Base-by-base conservation (phyloP, 495 filamentous ascomycete genomes). In the Xylaria grammica region DNA sequence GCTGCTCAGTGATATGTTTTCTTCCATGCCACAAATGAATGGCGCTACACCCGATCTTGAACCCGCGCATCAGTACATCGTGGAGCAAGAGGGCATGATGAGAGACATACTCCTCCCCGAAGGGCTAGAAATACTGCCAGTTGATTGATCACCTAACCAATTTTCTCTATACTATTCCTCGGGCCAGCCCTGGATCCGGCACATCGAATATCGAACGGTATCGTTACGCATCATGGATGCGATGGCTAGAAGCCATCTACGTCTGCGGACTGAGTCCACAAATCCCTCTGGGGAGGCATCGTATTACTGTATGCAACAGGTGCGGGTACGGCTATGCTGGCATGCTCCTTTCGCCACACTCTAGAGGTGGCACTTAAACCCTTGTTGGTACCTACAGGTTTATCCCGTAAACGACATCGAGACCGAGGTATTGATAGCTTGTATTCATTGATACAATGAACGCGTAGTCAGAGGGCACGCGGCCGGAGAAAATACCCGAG, bases 1-100 rank as follows among this genome's bases (percentile, higher is more conserved):
- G 69, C 70, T 83, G 52, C 59, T 83, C 50, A 81, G 76, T 63
- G 75, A 82, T 67, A 77, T 82, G 76, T 68, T 77, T 22, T 76
- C 69, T 17, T 66, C 75, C 9, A 65, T 77, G 57, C 70, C 76
- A 54, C 71, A 72, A 32, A 70, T 78, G 46, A 75, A 77, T 6
- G 36, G 50, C 5, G 20, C 44, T 40, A 69, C 68, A 45, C 22
- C 63, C 0, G 61, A 68, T 26, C 45, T 72, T 9, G 69, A 74
- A 15, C 50, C 57, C 17, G 53, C 67, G 15, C 66, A 67, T 40
- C 69, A 71, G 24, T 63, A 65, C 15, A 34, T 56, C 40, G 34
- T 69, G 45, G 49, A 65, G 20, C 63, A 65, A 27, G 48, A 49
- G 8, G 56, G 55, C 24, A 50, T 58, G 62, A 64, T 64, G 44